Evolutionary conservation across 129 eudicot species (phyloP).

Genomic region (Tagetes patula): DNA sequence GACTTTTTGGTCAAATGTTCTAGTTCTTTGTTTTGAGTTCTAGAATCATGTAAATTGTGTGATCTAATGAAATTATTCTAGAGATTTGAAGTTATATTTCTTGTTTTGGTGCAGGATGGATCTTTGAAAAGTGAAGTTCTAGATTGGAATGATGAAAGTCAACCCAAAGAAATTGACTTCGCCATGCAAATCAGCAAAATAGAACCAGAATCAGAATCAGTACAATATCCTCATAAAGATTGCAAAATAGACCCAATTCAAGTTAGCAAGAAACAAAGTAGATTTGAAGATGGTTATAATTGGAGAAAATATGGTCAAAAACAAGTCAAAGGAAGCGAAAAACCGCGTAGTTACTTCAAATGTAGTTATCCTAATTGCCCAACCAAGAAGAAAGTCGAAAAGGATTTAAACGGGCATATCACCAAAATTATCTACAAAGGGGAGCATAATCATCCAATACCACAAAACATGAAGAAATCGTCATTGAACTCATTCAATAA

Average conservation of each 20-base stretch:
- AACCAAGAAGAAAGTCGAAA: conserved; percentile 81
- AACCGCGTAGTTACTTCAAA: conserved; percentile 85
- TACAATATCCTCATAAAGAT: conserved; percentile 25
- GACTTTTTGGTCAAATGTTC: background rate
- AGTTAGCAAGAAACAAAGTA: conserved; percentile 51
- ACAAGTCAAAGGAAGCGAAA: conserved; percentile 85
- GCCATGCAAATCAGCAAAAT: conserved; percentile 21
- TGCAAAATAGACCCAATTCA: conserved; percentile 40
- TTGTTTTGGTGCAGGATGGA: conserved; percentile 44
- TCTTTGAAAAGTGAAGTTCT: conserved; percentile 39
- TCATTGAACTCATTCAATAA: conserved; percentile 42
- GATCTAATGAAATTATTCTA: background rate
- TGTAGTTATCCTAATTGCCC: conserved; percentile 75
- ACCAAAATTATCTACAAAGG: conserved; percentile 89
- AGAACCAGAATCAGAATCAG: conserved; percentile 45
- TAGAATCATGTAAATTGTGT: background rate
- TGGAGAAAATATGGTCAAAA: conserved; percentile 98
- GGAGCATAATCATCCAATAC: conserved; percentile 86
- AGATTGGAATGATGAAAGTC: conserved; percentile 43
- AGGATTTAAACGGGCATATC: conserved; percentile 61
- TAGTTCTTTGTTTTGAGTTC: background rate
- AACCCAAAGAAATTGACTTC: conserved; percentile 42
- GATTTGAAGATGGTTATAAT: conserved; percentile 81
- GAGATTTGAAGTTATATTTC: background rate
- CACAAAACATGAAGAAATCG: conserved; percentile 57